Conservation (phyloP, 129 eudicot genomes). For the Daucus carota region DNA sequence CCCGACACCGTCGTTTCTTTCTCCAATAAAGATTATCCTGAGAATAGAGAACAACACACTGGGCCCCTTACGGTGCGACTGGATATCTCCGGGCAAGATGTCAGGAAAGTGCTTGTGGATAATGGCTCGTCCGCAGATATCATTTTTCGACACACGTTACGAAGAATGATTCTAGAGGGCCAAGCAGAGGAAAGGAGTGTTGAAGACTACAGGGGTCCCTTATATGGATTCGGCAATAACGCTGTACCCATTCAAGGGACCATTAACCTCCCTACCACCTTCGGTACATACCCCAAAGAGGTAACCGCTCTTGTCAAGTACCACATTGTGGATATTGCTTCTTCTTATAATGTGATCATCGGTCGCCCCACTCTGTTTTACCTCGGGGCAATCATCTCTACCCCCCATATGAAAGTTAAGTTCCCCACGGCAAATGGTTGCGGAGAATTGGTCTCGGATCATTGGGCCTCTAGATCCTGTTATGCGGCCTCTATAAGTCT, state of each 20-base stretch:
- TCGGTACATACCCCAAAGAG: background rate
- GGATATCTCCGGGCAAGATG: background rate
- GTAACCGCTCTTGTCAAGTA: background rate
- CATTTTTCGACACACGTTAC: background rate
- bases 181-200: too few relatives aligned
- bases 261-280: background rate
- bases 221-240: too few relatives aligned
- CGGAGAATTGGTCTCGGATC: too few relatives aligned
- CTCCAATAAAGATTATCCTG: background rate
- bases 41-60: accelerated
- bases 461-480: too few relatives aligned
- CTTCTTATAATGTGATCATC: background rate
- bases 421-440: too few relatives aligned
- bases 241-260: too few relatives aligned
- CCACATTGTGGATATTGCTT: background rate
- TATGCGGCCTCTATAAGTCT: too few relatives aligned
- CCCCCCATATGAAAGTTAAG: too few relatives aligned
- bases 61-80: background rate
- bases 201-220: too few relatives aligned
- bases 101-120: background rate
- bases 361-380: too few relatives aligned
- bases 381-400: too few relatives aligned
- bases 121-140: background rate
- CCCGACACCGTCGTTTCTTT: background rate
- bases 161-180: too few relatives aligned